Percentiles rank a stretch among this genome's conserved stretches.
These are phyloP conservation scores for Rhodotorula toruloides DNA, from an alignment of 768 basidiomycete genomes.

Conservation along the genomic window DNA sequence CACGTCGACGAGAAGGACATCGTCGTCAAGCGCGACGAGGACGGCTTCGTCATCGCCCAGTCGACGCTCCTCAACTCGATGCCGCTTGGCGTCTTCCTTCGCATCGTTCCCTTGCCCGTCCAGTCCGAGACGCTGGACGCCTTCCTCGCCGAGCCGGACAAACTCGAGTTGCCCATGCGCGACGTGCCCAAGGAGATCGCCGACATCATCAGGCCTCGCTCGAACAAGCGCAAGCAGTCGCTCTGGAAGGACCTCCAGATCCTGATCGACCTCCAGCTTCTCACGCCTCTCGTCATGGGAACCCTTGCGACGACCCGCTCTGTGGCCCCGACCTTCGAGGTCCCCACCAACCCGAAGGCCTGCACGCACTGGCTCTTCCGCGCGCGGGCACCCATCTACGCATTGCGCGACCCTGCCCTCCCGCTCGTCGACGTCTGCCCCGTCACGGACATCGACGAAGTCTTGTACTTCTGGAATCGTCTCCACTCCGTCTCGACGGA, in stretches of 20 bases:
- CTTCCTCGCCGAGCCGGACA: constrained; percentile 53
- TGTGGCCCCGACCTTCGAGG: background rate
- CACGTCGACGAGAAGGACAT: constrained; percentile 45
- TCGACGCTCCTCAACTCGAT: constrained; percentile 62
- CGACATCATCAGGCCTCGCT: constrained; percentile 10
- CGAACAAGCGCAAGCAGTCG: constrained; percentile 40
- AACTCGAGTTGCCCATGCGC: constrained; percentile 43
- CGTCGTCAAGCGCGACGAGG: constrained; percentile 52
- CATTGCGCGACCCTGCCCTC: background rate
- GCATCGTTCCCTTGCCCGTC: constrained; percentile 57
- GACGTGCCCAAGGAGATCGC: constrained; percentile 14
- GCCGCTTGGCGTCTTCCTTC: constrained; percentile 61
- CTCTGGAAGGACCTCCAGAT: constrained; percentile 56
- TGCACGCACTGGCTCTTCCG: constrained; percentile 25
- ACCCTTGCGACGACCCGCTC: background rate
- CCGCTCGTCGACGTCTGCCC: constrained; percentile 12
- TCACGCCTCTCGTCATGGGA: constrained; percentile 53
- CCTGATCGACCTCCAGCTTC: constrained; percentile 56
- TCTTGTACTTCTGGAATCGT: constrained; percentile 57
- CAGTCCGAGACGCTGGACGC: constrained; percentile 58
- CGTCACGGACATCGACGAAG: constrained; percentile 44
- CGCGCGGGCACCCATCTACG: constrained; percentile 13
- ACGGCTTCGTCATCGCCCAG: constrained; percentile 54
- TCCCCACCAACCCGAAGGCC: background rate
- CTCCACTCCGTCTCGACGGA: constrained; percentile 47